These are phyloP conservation scores for Aegilops speltoides DNA, from an alignment of 176 grass and related monocot genomes.

Conservation along the genomic window DNA sequence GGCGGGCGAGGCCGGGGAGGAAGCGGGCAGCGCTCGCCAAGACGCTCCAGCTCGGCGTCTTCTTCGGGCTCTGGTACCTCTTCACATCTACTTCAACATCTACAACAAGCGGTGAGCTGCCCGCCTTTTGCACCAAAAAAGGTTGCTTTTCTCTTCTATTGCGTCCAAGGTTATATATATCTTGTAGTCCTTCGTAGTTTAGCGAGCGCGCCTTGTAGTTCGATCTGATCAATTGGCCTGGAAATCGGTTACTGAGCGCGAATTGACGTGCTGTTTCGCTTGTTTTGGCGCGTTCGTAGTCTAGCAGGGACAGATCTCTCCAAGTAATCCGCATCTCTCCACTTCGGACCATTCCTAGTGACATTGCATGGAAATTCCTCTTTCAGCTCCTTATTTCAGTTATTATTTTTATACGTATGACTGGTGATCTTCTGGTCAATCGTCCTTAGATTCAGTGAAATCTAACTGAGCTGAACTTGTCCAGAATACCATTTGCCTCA, in stretches of 20 bases:
- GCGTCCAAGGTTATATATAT: not conserved
- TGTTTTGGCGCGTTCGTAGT: not conserved
- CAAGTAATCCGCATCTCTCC: not conserved
- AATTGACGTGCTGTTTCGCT: not conserved
- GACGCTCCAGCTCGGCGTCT: constrained; percentile 59
- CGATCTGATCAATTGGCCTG: not conserved
- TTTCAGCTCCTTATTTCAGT: too few species aligned
- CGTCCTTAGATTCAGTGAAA: not conserved
- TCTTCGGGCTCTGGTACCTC: constrained; percentile 84
- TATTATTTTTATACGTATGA: not conserved
- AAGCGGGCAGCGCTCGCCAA: constrained; percentile 31
- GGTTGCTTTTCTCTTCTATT: too few species aligned
- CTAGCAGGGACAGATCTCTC: not conserved
- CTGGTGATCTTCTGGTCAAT: not conserved
- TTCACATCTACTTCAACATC: constrained; percentile 94
- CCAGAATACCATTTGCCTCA: not conserved
- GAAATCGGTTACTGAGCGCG: not conserved
- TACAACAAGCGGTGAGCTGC: constrained; percentile 73
- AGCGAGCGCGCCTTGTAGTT: not conserved
- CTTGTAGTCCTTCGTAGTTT: not conserved
- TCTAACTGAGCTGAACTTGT: not conserved
- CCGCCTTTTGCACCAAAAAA: not conserved
- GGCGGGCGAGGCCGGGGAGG: not conserved
- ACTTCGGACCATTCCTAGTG: not conserved
- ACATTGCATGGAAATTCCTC: not conserved